Percentiles rank a stretch among this genome's conserved stretches.
Evolutionary conservation across 371 early-diverging fungal species (phyloP).

Genomic region (Mucor piriformis): DNA sequence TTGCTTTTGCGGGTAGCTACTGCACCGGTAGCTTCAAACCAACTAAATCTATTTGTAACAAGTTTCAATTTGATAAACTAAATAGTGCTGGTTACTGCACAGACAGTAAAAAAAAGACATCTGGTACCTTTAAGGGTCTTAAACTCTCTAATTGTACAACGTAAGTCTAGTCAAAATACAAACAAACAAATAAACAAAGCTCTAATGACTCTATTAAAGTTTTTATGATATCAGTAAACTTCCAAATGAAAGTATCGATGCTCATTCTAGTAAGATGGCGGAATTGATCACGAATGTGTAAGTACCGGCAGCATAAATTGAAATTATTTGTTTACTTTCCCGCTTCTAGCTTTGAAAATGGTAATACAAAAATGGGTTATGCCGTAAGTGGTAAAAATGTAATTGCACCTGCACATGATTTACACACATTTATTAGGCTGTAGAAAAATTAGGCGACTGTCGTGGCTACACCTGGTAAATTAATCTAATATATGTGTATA

Average conservation of each 20-base stretch:
- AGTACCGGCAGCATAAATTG: neutral
- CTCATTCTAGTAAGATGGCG: slow-evolving; percentile 42
- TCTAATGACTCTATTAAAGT: slow-evolving; percentile 16
- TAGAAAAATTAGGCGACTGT: slow-evolving; percentile 45
- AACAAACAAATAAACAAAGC: neutral
- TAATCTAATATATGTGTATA: too few relatives aligned
- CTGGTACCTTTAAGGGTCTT: slow-evolving; percentile 19
- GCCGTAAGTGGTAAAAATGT: slow-evolving; percentile 29
- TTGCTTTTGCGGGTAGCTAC: neutral
- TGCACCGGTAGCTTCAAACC: neutral
- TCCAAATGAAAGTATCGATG: slow-evolving; percentile 37
- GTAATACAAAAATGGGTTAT: slow-evolving; percentile 47
- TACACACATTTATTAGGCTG: slow-evolving; percentile 26
- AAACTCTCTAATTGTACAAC: slow-evolving; percentile 45
- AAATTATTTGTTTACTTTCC: neutral
- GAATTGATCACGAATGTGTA: slow-evolving; percentile 54
- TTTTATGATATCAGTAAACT: slow-evolving; percentile 43
- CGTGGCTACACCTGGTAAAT: slow-evolving; percentile 51
- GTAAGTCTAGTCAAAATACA: slow-evolving; percentile 18
- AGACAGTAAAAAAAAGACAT: slow-evolving; percentile 22
- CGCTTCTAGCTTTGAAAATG: slow-evolving; percentile 46
- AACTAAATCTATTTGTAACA: slow-evolving; percentile 7
- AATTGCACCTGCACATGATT: neutral
- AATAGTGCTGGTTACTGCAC: slow-evolving; percentile 19
- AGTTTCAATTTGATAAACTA: slow-evolving; percentile 19